Conservation (phyloP, 345 rosid species). For the Ceriops decandra region DNA sequence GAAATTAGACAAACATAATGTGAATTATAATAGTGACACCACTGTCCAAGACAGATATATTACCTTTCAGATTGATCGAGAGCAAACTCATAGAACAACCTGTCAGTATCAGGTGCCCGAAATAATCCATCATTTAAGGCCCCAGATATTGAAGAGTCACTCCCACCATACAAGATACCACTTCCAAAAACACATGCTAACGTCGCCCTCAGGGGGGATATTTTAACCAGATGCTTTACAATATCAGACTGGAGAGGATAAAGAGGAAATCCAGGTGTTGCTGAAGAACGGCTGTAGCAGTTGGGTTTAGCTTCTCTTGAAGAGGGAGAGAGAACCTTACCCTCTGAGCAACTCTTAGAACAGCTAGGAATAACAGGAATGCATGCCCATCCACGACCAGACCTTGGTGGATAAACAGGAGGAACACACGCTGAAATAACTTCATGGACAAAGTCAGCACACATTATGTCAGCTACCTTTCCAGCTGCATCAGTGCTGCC, state of each 20-base stretch:
- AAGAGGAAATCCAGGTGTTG: conserved; percentile 70
- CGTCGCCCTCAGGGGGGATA: conserved; percentile 90
- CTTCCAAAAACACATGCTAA: conserved; percentile 97
- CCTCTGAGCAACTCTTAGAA: conserved; percentile 49
- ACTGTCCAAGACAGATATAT: conserved; percentile 5
- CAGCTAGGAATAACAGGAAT: conserved; percentile 67
- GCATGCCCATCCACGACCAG: conserved; percentile 98
- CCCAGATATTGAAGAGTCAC: conserved; percentile 63
- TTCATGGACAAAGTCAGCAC: conserved; percentile 97
- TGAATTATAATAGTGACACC: conserved; percentile 5
- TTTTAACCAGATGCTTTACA: conserved; percentile 84
- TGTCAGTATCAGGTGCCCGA: conserved; percentile 67
- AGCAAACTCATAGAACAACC: conserved; percentile 86
- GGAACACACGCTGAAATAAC: conserved; percentile 95
- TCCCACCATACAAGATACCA: conserved; percentile 70
- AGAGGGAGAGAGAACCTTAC: conserved; percentile 62
- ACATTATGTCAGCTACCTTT: conserved; percentile 92
- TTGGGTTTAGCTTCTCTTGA: conserved; percentile 70
- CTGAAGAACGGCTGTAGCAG: conserved; percentile 63
- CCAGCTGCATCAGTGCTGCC: conserved; percentile 97
- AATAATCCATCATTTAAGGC: conserved; percentile 56
- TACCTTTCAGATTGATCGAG: conserved; percentile 99
- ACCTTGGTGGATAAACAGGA: conserved; percentile 92
- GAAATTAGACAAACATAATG: conserved; percentile 15
- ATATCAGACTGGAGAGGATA: conserved; percentile 93